phyloP scores from a whole-genome alignment of 768 basidiomycete genomes.

The Boletus sp. region DNA sequence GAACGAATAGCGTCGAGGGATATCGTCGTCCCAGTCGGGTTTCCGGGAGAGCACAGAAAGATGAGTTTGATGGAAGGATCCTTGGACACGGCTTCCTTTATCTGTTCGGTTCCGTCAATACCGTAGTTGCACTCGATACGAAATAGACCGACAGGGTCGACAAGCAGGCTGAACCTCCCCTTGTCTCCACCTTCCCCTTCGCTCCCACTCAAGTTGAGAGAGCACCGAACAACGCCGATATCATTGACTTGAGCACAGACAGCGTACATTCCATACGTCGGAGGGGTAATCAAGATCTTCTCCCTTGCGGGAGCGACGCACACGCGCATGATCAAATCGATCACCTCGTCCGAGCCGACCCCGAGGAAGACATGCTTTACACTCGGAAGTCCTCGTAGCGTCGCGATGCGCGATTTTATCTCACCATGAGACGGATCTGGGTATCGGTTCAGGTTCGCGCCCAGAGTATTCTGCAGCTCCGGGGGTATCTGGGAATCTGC shows the following conservation, averaged over 20 bases:
- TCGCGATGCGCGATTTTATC: conserved; percentile 74
- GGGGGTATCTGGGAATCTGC: conserved; percentile 27
- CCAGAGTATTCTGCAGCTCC: conserved; percentile 38
- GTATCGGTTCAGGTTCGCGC: conserved; percentile 79
- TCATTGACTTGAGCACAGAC: conserved; percentile 97
- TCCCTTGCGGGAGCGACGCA: conserved; percentile 78
- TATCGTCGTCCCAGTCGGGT: conserved; percentile 89
- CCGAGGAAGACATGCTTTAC: conserved; percentile 82
- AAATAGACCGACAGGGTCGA: conserved; percentile 60
- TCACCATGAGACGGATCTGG: conserved; percentile 84
- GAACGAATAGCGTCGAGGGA: conserved; percentile 63
- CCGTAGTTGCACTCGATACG: neutral
- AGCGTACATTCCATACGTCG: conserved; percentile 97
- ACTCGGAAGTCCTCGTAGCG: conserved; percentile 64
- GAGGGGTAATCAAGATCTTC: conserved; percentile 84
- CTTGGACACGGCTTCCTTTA: conserved; percentile 63
- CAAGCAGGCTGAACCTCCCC: conserved; percentile 69
- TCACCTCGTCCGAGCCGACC: conserved; percentile 95
- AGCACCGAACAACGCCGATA: conserved; percentile 73
- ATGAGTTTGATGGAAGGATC: conserved; percentile 85
- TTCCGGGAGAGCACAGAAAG: conserved; percentile 96
- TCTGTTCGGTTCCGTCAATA: conserved; percentile 38
- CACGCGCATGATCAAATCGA: conserved; percentile 90
- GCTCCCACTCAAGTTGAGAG: conserved; percentile 55
- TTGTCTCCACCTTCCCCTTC: conserved; percentile 70